These are phyloP conservation scores for Tuber calosporum DNA, from an alignment of 495 filamentous ascomycete species.

Conservation along the genomic window DNA sequence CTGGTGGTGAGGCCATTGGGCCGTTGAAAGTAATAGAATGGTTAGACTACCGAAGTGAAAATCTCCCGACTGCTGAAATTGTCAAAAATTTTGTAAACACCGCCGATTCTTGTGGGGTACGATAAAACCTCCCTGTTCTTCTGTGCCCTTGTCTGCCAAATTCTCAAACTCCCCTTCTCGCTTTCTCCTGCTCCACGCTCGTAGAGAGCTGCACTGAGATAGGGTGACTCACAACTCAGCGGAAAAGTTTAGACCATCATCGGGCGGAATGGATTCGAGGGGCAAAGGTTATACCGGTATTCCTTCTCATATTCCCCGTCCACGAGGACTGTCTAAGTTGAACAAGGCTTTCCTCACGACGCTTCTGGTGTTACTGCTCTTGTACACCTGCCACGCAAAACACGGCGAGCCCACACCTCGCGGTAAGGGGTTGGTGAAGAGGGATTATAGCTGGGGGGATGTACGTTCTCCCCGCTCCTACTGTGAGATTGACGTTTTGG, in stretches of 20 bases:
- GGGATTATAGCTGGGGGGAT: constrained; percentile 12
- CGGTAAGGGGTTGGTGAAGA: background rate
- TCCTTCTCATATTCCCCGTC: background rate
- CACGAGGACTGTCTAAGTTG: background rate
- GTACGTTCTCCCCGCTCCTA: constrained; percentile 6
- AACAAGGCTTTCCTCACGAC: background rate
- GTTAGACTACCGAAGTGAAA: no score
- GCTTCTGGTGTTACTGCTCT: background rate
- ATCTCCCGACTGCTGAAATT: no score
- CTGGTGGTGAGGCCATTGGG: background rate
- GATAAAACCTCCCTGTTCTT: background rate
- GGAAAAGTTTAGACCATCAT: background rate
- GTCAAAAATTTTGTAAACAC: no score
- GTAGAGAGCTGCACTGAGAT: background rate
- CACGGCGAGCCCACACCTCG: no score
- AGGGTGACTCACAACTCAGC: background rate
- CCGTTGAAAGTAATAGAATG: background rate
- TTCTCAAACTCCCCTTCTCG: background rate
- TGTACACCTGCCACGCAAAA: background rate
- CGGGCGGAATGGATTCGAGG: background rate
- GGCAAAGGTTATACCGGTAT: background rate
- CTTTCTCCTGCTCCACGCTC: background rate
- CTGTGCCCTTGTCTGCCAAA: background rate
- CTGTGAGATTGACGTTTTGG: background rate
- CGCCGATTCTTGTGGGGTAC: background rate